A percentile compares a stretch with the other conserved stretches of the same genome.
Evolutionary conservation across 768 basidiomycete species (phyloP).

Genomic region (Gloeophyllum trabeum): DNA sequence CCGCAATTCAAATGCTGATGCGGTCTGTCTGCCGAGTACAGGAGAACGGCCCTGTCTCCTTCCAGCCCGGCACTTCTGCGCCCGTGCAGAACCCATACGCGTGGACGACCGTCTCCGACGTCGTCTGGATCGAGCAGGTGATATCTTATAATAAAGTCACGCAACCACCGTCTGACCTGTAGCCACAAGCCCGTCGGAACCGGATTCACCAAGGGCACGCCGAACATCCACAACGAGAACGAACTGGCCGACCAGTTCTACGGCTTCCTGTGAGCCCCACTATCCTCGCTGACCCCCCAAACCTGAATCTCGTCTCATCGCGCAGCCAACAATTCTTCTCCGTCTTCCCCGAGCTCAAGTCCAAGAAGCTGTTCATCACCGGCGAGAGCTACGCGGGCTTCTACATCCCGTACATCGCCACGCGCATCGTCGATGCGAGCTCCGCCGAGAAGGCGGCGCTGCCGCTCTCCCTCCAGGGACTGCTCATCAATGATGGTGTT

Average conservation of each 20-base stretch:
- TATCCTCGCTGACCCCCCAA: no score
- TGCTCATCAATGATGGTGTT: constrained; percentile 9
- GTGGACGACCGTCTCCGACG: no score
- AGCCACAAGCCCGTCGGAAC: no score
- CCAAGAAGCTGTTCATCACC: constrained; percentile 6
- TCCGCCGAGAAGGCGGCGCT: constrained; percentile 3
- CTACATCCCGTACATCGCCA: constrained; percentile 9
- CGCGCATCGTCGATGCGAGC: constrained; percentile 6
- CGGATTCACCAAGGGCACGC: no score
- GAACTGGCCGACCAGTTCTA: constrained; percentile 9
- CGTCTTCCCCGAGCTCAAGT: constrained; percentile 6
- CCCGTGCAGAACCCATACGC: no score
- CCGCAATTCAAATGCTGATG: no score
- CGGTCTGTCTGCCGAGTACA: no score
- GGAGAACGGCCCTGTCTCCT: constrained; percentile 8
- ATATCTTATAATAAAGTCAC: no score
- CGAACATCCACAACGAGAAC: constrained; percentile 6
- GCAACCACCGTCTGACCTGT: no score
- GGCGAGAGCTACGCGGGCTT: no score
- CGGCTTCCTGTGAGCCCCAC: constrained; percentile 8
- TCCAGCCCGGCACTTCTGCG: constrained; percentile 3
- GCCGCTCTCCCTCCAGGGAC: constrained; percentile 5
- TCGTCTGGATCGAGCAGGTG: no score
- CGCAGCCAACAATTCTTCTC: constrained; percentile 4
- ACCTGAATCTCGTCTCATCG: constrained; percentile 1